Base-by-base conservation (phyloP, 139 green algal genomes). In the Chlorella sp. region DNA sequence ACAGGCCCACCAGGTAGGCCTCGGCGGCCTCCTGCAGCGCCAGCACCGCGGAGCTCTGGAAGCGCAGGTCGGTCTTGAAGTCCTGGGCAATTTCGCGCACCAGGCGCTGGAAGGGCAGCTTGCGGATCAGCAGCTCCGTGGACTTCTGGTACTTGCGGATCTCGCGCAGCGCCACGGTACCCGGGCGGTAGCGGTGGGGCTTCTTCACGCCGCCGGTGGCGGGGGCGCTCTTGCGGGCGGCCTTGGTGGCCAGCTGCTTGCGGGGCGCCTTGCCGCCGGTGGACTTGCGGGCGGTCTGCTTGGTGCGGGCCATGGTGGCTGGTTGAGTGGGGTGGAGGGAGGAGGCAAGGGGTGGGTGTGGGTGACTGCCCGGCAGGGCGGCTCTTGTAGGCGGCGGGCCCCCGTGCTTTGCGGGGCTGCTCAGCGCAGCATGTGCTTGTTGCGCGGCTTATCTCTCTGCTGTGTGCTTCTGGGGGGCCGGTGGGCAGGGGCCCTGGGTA, bases 21-120 rank as follows among this genome's bases (percentile, higher is more conserved):
- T 99, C 96, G 78, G 96, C 94, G 44, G 96, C 96, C 92, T 98
- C 96, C 92, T 99, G 96, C 69, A 99, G 94, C 32, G 94, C 97
- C 79, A 98, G 91, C 54, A 99, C n/a, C 36, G 97, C 97, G 54
- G 46, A 54, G 46, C 46, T 54, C 94, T 99, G 97, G 94, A 99
- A 99, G 84, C 97, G 93, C 90, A 99, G 93, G 95, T 99, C 97
- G 69, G 96, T 98, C 95, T 99, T 99, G 96, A 99, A 99, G 93
- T 99, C 97, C 94, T 99, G 96, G 46, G 96, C 96, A 79, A 99
- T 11, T 54, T 11, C 97, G n/a, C n/a, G 93, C 20, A 99, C 96
- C 78, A 99, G 92, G 73, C 96, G 92, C 93, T 99, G 96, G 91
- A 99, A 99, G 80, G 96, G 96, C 84, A 98, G 92, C 94, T 98